A percentile compares a stretch with the other conserved stretches of the same genome.
phyloP scores from a whole-genome alignment of 2,329 filamentous ascomycete species.

The Albifimbria verrucaria region DNA sequence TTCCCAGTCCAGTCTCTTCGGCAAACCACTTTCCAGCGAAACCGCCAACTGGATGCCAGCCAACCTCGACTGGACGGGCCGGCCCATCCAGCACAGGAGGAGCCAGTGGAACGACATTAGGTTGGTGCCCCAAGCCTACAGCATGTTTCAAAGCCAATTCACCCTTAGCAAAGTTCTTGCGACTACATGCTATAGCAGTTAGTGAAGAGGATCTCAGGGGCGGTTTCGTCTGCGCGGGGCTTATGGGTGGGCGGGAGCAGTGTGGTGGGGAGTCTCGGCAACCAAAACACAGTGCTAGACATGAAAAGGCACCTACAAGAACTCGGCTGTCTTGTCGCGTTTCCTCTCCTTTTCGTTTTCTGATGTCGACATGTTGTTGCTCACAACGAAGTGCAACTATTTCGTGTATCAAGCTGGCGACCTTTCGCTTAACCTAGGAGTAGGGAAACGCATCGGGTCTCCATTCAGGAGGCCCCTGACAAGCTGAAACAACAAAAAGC shows the following conservation, averaged over 20 bases:
- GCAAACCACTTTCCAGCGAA: constrained; percentile 57
- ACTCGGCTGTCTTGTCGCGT: constrained; percentile 28
- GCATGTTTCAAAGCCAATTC: constrained; percentile 33
- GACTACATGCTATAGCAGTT: constrained; percentile 12
- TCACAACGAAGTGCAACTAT: too few relatives aligned
- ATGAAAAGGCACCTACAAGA: constrained; percentile 28
- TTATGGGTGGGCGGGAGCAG: too few relatives aligned
- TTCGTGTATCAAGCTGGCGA: too few relatives aligned
- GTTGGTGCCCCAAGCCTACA: constrained; percentile 24
- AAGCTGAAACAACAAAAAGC: too few relatives aligned
- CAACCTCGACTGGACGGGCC: constrained; percentile 42
- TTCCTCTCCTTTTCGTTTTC: constrained; percentile 10
- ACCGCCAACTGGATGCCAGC: constrained; percentile 57
- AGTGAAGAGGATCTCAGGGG: background rate
- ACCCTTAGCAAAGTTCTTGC: constrained; percentile 30
- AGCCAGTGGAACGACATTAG: constrained; percentile 27
- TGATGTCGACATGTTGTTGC: background rate
- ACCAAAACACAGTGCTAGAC: too few relatives aligned
- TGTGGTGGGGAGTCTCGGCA: too few relatives aligned
- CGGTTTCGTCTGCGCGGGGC: too few relatives aligned
- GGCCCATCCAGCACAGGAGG: constrained; percentile 25
- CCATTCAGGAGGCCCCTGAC: too few relatives aligned
- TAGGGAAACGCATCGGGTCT: too few relatives aligned
- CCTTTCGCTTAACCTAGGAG: too few relatives aligned
- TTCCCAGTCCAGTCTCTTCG: constrained; percentile 51